phyloP scores from a whole-genome alignment of 495 filamentous ascomycete genomes.

The Friedmanniomyces endolithicus region DNA sequence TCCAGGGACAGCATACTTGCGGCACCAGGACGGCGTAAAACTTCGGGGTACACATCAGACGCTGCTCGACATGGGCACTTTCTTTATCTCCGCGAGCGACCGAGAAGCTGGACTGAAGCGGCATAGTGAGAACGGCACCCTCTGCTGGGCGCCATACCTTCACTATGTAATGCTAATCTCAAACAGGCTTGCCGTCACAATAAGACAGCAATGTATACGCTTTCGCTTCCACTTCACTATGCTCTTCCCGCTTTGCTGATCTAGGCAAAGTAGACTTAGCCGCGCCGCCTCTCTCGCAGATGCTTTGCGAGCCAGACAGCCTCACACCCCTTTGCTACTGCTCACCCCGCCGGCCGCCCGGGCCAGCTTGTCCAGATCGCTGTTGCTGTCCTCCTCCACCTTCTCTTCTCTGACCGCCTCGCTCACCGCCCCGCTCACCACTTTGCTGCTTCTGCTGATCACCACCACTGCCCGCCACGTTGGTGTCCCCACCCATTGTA shows the following conservation, averaged over 20 bases:
- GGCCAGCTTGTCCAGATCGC: conserved; percentile 15
- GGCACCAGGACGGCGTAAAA: no score
- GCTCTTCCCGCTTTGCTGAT: not conserved
- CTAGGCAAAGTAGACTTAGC: not conserved
- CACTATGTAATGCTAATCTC: conserved; percentile 2
- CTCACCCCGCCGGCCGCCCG: conserved; percentile 12
- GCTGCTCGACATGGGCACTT: no score
- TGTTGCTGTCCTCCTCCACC: conserved; percentile 6
- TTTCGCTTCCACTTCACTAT: not conserved
- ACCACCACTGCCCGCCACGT: not conserved
- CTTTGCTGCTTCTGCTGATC: conserved; percentile 12
- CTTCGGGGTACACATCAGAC: no score
- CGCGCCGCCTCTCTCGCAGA: not conserved
- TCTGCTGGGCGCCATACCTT: conserved; percentile 3
- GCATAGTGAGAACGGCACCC: not conserved
- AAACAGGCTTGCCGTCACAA: not conserved
- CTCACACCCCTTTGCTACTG: conserved; percentile 3
- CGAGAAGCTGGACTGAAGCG: no score
- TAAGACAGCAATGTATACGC: not conserved
- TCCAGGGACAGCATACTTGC: no score
- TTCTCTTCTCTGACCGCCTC: conserved; percentile 12
- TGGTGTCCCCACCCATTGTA: conserved; percentile 35
- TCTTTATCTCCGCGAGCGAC: not conserved
- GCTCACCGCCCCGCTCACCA: conserved; percentile 18
- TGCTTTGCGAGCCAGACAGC: not conserved